Conservation (phyloP, 129 eudicot genomes). For the Chrysanthemum seticuspe region DNA sequence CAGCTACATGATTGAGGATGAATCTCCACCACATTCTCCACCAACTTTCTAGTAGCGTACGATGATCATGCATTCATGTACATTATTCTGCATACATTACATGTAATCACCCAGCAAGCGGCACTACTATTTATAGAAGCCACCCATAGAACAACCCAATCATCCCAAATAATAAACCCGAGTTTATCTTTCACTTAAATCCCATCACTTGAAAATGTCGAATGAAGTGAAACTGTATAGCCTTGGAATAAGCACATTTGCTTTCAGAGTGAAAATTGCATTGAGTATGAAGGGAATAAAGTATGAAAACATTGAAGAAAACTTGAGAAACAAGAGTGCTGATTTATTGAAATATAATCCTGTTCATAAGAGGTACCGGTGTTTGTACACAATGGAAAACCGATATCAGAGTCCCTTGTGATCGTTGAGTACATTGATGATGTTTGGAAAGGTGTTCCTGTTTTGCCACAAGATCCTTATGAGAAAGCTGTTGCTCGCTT, state of each 20-base stretch:
- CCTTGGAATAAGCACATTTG: slow-evolving; percentile 26
- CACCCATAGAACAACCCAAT: not conserved
- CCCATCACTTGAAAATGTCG: slow-evolving; percentile 1
- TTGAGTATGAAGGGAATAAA: slow-evolving; percentile 35
- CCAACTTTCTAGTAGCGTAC: too few species aligned
- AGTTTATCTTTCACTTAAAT: not conserved
- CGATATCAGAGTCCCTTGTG: slow-evolving; percentile 36
- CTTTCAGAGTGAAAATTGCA: slow-evolving; percentile 31
- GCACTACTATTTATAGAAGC: too few species aligned
- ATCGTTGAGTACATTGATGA: slow-evolving; percentile 39
- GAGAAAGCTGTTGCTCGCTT: slow-evolving; percentile 31
- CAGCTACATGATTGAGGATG: too few species aligned
- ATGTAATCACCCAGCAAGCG: too few species aligned
- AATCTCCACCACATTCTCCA: too few species aligned
- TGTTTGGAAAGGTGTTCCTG: slow-evolving; percentile 25
- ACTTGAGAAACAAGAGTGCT: slow-evolving; percentile 26
- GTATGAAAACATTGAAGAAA: slow-evolving; percentile 33
- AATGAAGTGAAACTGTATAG: slow-evolving; percentile 37
- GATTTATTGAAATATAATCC: slow-evolving; percentile 35
- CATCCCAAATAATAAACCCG: not conserved
- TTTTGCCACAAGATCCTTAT: slow-evolving; percentile 32
- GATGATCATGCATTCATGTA: too few species aligned
- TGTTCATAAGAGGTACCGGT: slow-evolving; percentile 31
- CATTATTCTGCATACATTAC: too few species aligned
- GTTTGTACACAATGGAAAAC: slow-evolving; percentile 32